Percentiles rank a stretch among this genome's conserved stretches.
phyloP scores from a whole-genome alignment of 2,329 filamentous ascomycete species.

The Trichothecium roseum region DNA sequence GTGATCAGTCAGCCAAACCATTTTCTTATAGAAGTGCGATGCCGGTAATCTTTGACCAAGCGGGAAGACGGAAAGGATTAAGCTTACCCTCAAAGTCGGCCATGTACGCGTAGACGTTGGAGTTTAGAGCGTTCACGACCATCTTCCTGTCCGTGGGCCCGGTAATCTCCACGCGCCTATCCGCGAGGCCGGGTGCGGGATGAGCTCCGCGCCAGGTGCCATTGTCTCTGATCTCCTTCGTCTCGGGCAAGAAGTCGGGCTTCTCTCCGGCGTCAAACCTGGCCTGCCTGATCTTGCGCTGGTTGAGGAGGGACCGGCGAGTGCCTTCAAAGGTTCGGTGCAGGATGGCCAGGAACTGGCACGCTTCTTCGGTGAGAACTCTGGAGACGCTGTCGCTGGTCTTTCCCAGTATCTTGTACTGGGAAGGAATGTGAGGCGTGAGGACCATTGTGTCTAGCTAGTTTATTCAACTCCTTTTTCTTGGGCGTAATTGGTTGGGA shows the following conservation, averaged over 20 bases:
- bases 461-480: no score
- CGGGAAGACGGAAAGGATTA: no score
- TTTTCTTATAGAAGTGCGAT: slow-evolving; percentile 6
- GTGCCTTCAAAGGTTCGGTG: slow-evolving; percentile 79
- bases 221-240: slow-evolving; percentile 78
- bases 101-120: slow-evolving; percentile 91
- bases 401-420: slow-evolving; percentile 37
- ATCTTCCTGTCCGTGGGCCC: slow-evolving; percentile 88
- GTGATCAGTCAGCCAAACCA: not conserved
- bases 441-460: not conserved
- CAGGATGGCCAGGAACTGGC: slow-evolving; percentile 73
- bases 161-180: slow-evolving; percentile 82
- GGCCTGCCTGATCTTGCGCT: slow-evolving; percentile 67
- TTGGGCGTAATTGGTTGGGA: no score
- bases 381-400: slow-evolving; percentile 65
- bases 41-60: not conserved
- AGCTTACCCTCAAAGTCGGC: slow-evolving; percentile 75
- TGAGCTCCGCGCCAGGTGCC: slow-evolving; percentile 76
- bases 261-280: slow-evolving; percentile 75
- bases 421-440: not conserved
- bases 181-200: slow-evolving; percentile 73
- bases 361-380: slow-evolving; percentile 73
- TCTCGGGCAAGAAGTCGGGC: slow-evolving; percentile 82
- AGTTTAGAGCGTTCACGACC: slow-evolving; percentile 86
- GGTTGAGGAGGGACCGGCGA: slow-evolving; percentile 70